Evolutionary conservation across 148 eudicot genomes (phyloP).

Genomic region (Oxyria digyna): DNA sequence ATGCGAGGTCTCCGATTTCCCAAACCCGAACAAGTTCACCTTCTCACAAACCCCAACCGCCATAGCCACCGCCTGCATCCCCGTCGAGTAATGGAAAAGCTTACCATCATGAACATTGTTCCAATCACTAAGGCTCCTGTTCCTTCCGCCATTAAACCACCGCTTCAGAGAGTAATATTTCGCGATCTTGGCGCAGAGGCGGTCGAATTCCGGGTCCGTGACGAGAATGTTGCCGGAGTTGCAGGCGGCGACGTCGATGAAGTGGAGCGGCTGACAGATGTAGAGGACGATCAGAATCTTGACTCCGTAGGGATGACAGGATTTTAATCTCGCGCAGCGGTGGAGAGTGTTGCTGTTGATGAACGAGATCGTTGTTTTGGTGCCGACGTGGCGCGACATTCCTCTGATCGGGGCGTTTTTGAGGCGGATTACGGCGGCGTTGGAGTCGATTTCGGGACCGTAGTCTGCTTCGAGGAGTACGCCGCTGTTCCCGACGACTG

Average conservation of each 20-base stretch:
- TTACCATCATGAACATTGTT: slow-evolving; percentile 45
- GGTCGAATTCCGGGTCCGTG: slow-evolving; percentile 58
- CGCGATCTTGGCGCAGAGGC: slow-evolving; percentile 49
- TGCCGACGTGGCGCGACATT: slow-evolving; percentile 43
- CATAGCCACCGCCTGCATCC: slow-evolving; percentile 83
- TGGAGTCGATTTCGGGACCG: slow-evolving; percentile 53
- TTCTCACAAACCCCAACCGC: slow-evolving; percentile 72
- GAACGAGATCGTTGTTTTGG: slow-evolving; percentile 61
- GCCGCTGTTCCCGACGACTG: slow-evolving; percentile 93
- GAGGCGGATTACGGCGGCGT: slow-evolving; percentile 60
- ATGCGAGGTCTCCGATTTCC: slow-evolving; percentile 46
- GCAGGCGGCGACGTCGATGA: slow-evolving; percentile 52
- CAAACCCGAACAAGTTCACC: slow-evolving; percentile 80
- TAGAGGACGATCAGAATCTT: slow-evolving; percentile 48
- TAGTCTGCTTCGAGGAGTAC: slow-evolving; percentile 43
- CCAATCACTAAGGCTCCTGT: slow-evolving; percentile 47
- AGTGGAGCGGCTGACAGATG: slow-evolving; percentile 63
- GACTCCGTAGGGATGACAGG: slow-evolving; percentile 55
- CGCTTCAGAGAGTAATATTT: slow-evolving; percentile 75
- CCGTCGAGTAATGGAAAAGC: slow-evolving; percentile 80
- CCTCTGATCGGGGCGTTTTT: slow-evolving; percentile 42
- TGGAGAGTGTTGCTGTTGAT: slow-evolving; percentile 75
- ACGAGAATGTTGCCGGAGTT: slow-evolving; percentile 42
- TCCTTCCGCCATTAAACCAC: slow-evolving; percentile 27
- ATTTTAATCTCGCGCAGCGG: slow-evolving; percentile 33